Conservation (phyloP, 2,329 filamentous ascomycete species). For the Helminthosporium solani region DNA sequence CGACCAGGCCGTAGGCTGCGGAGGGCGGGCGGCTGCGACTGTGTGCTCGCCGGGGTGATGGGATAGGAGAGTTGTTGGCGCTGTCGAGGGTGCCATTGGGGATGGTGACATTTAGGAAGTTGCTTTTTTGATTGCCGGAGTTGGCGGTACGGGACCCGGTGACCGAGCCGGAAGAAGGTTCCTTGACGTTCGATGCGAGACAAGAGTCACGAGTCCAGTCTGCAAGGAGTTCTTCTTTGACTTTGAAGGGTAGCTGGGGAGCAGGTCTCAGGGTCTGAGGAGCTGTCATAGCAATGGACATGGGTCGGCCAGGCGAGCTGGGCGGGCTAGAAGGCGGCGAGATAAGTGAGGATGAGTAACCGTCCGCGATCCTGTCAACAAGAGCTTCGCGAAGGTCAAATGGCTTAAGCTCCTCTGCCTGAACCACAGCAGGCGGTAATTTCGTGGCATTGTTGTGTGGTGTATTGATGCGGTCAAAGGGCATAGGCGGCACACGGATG, state of each 20-base stretch:
- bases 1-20: conserved; percentile 38
- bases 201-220: conserved; percentile 79
- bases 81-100: conserved; percentile 40
- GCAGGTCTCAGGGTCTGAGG: conserved; percentile 28
- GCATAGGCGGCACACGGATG: conserved; percentile 68
- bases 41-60: conserved; percentile 34
- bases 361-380: conserved; percentile 70
- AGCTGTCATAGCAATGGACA: conserved; percentile 61
- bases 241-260: conserved; percentile 61
- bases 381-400: conserved; percentile 73
- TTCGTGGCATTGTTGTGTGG: conserved; percentile 26
- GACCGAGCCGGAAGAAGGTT: conserved; percentile 72
- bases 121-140: conserved; percentile 32
- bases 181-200: conserved; percentile 64
- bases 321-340: conserved; percentile 71
- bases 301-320: conserved; percentile 65
- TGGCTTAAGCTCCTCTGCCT: conserved; percentile 57
- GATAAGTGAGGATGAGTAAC: conserved; percentile 63
- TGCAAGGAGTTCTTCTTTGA: conserved; percentile 73
- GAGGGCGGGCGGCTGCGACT: conserved; percentile 37
- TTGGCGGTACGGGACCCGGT: conserved; percentile 65
- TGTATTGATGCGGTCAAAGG: conserved; percentile 58
- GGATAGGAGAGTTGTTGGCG: conserved; percentile 29
- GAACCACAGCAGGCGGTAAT: conserved; percentile 27
- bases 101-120: conserved; percentile 59